Evolutionary conservation across 1,284 basidiomycete species (phyloP), one percentile per base, ranked within the genome.

Genomic region (Megacollybia platyphylla): DNA sequence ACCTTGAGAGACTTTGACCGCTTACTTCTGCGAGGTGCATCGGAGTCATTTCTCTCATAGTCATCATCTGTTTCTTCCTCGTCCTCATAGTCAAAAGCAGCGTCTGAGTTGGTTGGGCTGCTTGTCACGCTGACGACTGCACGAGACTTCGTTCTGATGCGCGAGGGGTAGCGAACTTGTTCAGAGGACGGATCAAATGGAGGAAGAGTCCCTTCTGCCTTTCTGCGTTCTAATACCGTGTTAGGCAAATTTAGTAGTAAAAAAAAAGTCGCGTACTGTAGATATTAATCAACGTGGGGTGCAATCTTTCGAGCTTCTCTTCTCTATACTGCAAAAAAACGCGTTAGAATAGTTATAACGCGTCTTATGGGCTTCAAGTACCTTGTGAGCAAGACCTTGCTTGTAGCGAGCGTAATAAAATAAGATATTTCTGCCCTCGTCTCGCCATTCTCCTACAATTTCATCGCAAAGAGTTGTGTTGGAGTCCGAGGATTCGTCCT

Each of bases 331-430:
- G 48, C 7, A 36, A 44, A 32, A 39, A 17, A 30, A 52, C 53
- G 56, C 54, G 52, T 60, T 42, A 54, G 46, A 46, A 39, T 17
- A 44, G 13, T n/a, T 10, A 30, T 47, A 45, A 52, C 44, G 49
- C 46, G 46, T 44, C 41, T 49, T 41, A 43, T 39, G 11, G 41
- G 17, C 13, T 42, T 10, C 27, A 52, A 58, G 38, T 49, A 83
- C 84, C 61, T 68, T 77, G 49, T 71, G 67, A n/a, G 70, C 66
- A 20, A 76, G 67, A n/a, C 75, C 79, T 35, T 68, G 68, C 39
- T 60, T 56, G 48, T 67, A 70, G 35, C 72, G 68, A 36, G 72
- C 80, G 58, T 69, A 86, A 55, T 79, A 83, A 54, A 67, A 79
- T 11, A 62, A 55, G 17, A 55, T 54, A 15, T 50, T 50, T 24